These are phyloP conservation scores for Fusarium sarcochroum DNA, from an alignment of 2,329 filamentous ascomycete genomes.

Conservation along the genomic window DNA sequence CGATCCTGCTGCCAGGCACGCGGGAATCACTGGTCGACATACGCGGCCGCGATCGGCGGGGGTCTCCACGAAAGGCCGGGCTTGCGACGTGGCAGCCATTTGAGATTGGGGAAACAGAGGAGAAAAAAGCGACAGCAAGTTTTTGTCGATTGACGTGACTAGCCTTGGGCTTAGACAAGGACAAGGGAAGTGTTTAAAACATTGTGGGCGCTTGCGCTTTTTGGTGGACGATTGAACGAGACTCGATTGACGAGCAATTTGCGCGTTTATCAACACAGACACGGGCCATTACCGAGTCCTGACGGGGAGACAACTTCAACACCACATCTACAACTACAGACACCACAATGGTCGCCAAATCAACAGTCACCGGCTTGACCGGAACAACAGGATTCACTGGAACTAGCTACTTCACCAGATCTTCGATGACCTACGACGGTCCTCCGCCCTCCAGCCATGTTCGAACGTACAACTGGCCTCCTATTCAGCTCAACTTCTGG, in stretches of 20 bases:
- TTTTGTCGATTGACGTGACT: background rate
- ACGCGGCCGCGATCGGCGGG: conserved; percentile 35
- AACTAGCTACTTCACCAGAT: conserved; percentile 50
- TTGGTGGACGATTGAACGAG: background rate
- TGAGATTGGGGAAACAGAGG: conserved; percentile 9
- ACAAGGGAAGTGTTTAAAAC: background rate
- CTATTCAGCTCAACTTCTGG: conserved; percentile 76
- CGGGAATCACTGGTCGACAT: conserved; percentile 35
- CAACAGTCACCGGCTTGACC: conserved; percentile 49
- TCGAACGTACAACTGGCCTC: conserved; percentile 77
- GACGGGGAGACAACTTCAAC: background rate
- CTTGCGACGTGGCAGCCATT: conserved; percentile 44
- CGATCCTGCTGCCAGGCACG: conserved; percentile 27
- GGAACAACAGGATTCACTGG: conserved; percentile 46
- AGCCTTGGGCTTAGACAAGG: background rate
- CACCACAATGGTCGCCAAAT: conserved; percentile 49
- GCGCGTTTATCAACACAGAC: background rate
- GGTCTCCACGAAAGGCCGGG: background rate
- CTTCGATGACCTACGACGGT: conserved; percentile 61
- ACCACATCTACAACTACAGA: background rate
- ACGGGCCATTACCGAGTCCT: background rate
- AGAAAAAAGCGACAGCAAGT: conserved; percentile 1
- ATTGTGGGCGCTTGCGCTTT: background rate
- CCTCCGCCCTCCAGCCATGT: conserved; percentile 59
- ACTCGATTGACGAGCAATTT: background rate